Base-by-base conservation (phyloP, 805 yeast genomes). In the Metschnikowia sp. region DNA sequence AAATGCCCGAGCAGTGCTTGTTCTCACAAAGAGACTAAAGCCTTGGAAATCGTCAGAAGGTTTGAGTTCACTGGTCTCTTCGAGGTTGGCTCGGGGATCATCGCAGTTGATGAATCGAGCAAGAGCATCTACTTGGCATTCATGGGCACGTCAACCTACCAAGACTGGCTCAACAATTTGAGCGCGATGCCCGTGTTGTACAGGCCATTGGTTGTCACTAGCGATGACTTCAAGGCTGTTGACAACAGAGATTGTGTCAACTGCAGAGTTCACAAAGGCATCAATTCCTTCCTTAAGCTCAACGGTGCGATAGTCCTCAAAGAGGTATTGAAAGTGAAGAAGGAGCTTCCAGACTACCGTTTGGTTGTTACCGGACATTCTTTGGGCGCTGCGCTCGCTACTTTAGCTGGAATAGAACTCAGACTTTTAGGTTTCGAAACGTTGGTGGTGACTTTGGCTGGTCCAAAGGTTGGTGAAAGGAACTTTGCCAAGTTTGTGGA, bases 341-440 rank as follows among this genome's bases (percentile, higher is more conserved):
- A 61, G 10, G 56, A 67, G 15, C 64, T 75, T 56, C 78, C 81
- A 0, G 74, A 71, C 22, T 84, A 81, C 59, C 60, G 69, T 18
- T 48, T 85, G 4, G 71, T 77, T 1, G 72, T 84, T 1, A 69
- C 82, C 1, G 95, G 95, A 0, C 96, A 88, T 63, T 87, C 94
- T 0, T 64, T 87, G 36, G 91, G 90, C 3, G 95, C 84, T 7
- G 90, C 91, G 0, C 62, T 84, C 43, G 84, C 90, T 1, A 64
- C 74, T 4, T 64, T 87, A 32, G 75, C 79, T 8, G 92, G 86
- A 0, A 70, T 81, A 19, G 94, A 86, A 56, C 69, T 83, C 40
- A 65, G 75, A 46, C 56, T 79, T 15, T 52, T 77, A 58, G 88
- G 88, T 0, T 67, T 66, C 47, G 61, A 77, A 8, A 84, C 86